Evolutionary conservation across 108 stramenopile genomes (phyloP).

Genomic region (Stephanodiscus minutulus): DNA sequence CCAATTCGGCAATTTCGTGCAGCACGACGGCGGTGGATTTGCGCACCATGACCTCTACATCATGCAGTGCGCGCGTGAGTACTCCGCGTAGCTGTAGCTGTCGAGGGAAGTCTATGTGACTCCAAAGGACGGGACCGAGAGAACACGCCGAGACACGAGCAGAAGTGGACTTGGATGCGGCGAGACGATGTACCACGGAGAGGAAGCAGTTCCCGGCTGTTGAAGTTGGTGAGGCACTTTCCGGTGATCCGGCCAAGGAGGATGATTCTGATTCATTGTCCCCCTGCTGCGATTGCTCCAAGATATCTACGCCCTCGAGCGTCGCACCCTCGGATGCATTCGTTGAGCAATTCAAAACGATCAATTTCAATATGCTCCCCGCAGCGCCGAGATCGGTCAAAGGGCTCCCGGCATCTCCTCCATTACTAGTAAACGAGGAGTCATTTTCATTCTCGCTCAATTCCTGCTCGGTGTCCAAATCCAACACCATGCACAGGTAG

Average conservation of each 20-base stretch:
- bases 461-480: conserved; percentile 83
- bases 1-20: conserved; percentile 87
- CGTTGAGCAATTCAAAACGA: conserved; percentile 79
- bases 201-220: conserved; percentile 80
- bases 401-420: conserved; percentile 47
- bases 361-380: conserved; percentile 84
- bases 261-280: conserved; percentile 48
- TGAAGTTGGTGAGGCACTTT: conserved; percentile 35
- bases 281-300: conserved; percentile 33
- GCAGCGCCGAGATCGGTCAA: conserved; percentile 83
- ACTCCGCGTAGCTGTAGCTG: conserved; percentile 89
- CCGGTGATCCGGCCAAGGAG: conserved; percentile 23
- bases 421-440: conserved; percentile 59
- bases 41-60: conserved; percentile 85
- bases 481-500: conserved; percentile 78
- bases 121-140: conserved; percentile 85
- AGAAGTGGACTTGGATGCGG: conserved; percentile 82
- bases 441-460: conserved; percentile 70
- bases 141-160: conserved; percentile 87
- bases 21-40: conserved; percentile 86
- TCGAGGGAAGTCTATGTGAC: conserved; percentile 87
- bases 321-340: conserved; percentile 57
- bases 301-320: conserved; percentile 30
- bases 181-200: conserved; percentile 85
- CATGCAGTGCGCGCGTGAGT: conserved; percentile 88